Evolutionary conservation across 805 yeast genomes (phyloP).

Genomic region (Ogataea thermomethanolica): DNA sequence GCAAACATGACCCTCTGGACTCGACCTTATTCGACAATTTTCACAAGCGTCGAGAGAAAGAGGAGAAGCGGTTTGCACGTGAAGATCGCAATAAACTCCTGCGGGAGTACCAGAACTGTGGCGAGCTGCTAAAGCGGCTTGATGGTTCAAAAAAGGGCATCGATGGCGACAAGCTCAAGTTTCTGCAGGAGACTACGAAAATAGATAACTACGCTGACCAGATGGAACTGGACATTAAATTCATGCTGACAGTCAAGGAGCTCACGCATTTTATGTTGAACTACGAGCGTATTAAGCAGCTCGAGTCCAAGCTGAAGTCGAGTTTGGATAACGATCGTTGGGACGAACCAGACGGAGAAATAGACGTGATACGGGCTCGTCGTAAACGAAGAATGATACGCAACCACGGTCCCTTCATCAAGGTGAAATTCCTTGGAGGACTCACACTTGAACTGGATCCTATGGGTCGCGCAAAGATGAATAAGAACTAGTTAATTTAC

Average conservation of each 20-base stretch:
- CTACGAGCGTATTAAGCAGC: constrained; percentile 37
- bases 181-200: constrained; percentile 28
- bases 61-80: constrained; percentile 57
- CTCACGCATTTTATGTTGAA: constrained; percentile 37
- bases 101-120: constrained; percentile 54
- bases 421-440: constrained; percentile 37
- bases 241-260: constrained; percentile 49
- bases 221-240: constrained; percentile 50
- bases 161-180: constrained; percentile 20
- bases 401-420: constrained; percentile 37
- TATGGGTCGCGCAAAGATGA: constrained; percentile 23
- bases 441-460: constrained; percentile 41
- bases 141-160: constrained; percentile 11
- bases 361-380: constrained; percentile 10
- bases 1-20: constrained; percentile 41
- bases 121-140: constrained; percentile 41
- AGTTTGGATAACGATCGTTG: constrained; percentile 29
- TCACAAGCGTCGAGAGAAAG: constrained; percentile 60
- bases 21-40: constrained; percentile 42
- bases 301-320: constrained; percentile 30
- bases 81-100: constrained; percentile 52
- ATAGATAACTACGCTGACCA: constrained; percentile 46
- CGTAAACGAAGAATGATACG: constrained; percentile 20
- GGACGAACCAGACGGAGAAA: constrained; percentile 26
- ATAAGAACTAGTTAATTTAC: constrained; percentile 1